Evolutionary conservation across 2,329 filamentous ascomycete species (phyloP).

Genomic region (Claviceps sp.): DNA sequence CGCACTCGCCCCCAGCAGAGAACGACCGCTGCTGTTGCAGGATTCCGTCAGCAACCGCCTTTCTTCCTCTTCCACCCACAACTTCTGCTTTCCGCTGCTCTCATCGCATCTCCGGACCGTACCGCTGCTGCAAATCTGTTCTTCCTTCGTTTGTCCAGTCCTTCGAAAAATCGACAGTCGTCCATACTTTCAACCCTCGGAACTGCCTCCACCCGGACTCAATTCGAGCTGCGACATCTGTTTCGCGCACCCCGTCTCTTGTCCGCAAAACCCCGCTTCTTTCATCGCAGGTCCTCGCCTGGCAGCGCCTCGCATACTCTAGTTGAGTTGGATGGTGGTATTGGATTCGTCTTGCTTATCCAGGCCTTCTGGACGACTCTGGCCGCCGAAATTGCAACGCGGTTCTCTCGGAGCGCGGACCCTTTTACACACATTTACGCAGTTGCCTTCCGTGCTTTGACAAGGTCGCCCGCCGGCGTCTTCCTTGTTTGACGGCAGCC

Average conservation of each 20-base stretch:
- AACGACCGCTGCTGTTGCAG: too few relatives aligned
- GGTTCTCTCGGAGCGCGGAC: background rate
- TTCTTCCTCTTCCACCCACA: background rate
- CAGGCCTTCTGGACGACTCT: background rate
- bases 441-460: background rate
- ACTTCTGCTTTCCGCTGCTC: background rate
- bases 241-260: background rate
- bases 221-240: background rate
- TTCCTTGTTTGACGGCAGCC: conserved; percentile 9
- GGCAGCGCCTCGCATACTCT: background rate
- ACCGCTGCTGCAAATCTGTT: background rate
- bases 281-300: background rate
- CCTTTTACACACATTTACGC: background rate
- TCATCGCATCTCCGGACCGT: background rate
- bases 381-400: background rate
- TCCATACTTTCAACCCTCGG: background rate
- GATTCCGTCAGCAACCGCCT: background rate
- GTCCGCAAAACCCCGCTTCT: background rate
- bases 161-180: background rate
- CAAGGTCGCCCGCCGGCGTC: conserved; percentile 10
- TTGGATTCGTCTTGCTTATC: background rate
- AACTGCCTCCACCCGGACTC: background rate
- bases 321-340: background rate
- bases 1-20: too few relatives aligned
- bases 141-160: background rate